phyloP scores from a whole-genome alignment of 306 rosid species.

The Prunus mongolica region DNA sequence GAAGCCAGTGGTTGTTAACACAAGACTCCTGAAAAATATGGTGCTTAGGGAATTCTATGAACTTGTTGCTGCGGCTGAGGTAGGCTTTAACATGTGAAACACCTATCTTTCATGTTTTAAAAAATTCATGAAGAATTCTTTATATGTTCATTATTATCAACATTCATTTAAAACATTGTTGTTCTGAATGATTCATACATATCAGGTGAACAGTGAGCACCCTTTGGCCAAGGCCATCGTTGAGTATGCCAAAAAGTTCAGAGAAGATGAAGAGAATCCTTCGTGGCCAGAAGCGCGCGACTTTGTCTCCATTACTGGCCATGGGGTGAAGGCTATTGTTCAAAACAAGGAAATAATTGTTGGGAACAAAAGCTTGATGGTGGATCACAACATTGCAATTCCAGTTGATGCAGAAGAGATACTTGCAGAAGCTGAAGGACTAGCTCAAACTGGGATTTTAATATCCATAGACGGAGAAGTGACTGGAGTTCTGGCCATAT shows the following conservation, averaged over 20 bases:
- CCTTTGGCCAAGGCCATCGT: conserved; percentile 74
- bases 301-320: conserved; percentile 58
- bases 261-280: conserved; percentile 48
- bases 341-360: conserved; percentile 49
- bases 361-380: conserved; percentile 62
- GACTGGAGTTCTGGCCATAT: conserved; percentile 53
- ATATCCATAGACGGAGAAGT: conserved; percentile 49
- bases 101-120: not conserved
- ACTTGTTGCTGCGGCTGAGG: conserved; percentile 65
- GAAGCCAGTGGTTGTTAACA: conserved; percentile 62
- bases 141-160: not conserved
- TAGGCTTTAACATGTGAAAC: not conserved
- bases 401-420: conserved; percentile 44
- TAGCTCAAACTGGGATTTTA: conserved; percentile 65
- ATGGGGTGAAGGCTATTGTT: conserved; percentile 59
- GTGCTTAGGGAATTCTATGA: conserved; percentile 44
- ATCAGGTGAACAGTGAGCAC: conserved; percentile 73
- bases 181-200: not conserved
- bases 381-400: conserved; percentile 35
- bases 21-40: conserved; percentile 42
- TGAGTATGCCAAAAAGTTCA: conserved; percentile 55
- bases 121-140: not conserved
- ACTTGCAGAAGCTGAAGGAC: conserved; percentile 53
- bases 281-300: conserved; percentile 47
- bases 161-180: not conserved